Conservation (phyloP, 169 alveolate genomes). For the Eimeria maxima region DNA sequence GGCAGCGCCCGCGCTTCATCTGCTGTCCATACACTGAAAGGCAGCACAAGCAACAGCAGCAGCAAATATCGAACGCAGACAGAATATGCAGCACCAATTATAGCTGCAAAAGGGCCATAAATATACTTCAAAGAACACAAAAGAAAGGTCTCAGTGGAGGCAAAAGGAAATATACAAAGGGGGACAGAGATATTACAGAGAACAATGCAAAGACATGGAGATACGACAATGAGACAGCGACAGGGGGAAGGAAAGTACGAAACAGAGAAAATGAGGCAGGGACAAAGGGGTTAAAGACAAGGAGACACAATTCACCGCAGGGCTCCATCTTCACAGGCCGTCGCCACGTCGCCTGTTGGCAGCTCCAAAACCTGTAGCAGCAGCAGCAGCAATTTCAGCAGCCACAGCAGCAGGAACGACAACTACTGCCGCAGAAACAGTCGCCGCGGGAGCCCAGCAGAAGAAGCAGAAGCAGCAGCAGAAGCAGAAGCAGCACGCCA, state of each 20-base stretch:
- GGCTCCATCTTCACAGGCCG: constrained; percentile 7
- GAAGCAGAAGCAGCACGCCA: too few relatives aligned
- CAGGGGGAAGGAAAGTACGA: not conserved
- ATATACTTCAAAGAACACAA: too few relatives aligned
- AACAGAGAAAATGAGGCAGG: not conserved
- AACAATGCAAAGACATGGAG: not conserved
- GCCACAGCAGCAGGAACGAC: too few relatives aligned
- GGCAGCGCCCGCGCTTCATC: constrained; percentile 71
- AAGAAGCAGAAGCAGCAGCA: too few relatives aligned
- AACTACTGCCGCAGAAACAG: too few relatives aligned
- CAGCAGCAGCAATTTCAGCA: not conserved
- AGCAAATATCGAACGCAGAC: not conserved
- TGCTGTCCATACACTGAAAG: constrained; percentile 63
- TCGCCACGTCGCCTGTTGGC: constrained; percentile 40
- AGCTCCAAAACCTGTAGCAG: constrained; percentile 41
- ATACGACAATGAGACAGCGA: too few relatives aligned
- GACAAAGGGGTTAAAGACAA: too few relatives aligned
- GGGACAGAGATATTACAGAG: too few relatives aligned
- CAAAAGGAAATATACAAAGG: too few relatives aligned
- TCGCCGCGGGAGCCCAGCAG: too few relatives aligned
- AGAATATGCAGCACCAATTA: not conserved
- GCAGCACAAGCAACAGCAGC: constrained; percentile 59
- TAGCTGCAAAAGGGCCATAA: too few relatives aligned
- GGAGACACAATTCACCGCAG: constrained; percentile 16
- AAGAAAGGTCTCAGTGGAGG: too few relatives aligned